Conservation (phyloP, 345 rosid species). For the Euphorbia lathyris region DNA sequence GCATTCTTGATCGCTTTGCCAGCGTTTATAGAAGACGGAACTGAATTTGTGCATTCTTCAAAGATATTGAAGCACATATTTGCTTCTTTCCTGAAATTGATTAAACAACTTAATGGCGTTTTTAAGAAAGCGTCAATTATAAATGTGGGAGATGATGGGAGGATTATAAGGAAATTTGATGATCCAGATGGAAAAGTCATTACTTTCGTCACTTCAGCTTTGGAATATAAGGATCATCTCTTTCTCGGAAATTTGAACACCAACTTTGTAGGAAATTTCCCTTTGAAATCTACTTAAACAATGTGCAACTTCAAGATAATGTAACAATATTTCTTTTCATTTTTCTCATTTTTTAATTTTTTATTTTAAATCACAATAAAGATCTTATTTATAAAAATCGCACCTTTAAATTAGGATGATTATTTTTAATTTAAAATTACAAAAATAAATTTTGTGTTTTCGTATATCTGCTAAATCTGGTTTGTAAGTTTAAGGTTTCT, state of each 20-base stretch:
- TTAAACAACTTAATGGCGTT: not conserved
- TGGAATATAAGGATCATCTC: conserved; percentile 48
- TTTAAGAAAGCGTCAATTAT: conserved; percentile 30
- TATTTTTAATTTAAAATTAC: too few species aligned
- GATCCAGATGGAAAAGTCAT: conserved; percentile 43
- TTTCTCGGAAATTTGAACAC: conserved; percentile 44
- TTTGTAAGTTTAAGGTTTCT: too few species aligned
- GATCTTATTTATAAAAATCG: too few species aligned
- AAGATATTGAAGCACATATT: conserved; percentile 31
- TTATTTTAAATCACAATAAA: too few species aligned
- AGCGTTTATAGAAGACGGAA: conserved; percentile 23
- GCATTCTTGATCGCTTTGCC: conserved; percentile 48
- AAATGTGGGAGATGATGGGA: conserved; percentile 46
- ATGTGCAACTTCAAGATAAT: too few species aligned
- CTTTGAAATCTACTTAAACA: conserved; percentile 10
- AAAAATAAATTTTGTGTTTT: too few species aligned
- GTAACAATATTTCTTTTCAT: too few species aligned
- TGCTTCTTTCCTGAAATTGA: conserved; percentile 29
- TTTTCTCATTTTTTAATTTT: too few species aligned
- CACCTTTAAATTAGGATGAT: too few species aligned
- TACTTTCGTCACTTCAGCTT: conserved; percentile 44
- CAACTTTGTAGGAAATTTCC: conserved; percentile 42
- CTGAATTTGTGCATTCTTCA: conserved; percentile 43
- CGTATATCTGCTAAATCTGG: too few species aligned
- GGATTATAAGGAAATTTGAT: conserved; percentile 31